phyloP scores from a whole-genome alignment of 176 grass and related monocot species.

The Pontederia crassipes region DNA sequence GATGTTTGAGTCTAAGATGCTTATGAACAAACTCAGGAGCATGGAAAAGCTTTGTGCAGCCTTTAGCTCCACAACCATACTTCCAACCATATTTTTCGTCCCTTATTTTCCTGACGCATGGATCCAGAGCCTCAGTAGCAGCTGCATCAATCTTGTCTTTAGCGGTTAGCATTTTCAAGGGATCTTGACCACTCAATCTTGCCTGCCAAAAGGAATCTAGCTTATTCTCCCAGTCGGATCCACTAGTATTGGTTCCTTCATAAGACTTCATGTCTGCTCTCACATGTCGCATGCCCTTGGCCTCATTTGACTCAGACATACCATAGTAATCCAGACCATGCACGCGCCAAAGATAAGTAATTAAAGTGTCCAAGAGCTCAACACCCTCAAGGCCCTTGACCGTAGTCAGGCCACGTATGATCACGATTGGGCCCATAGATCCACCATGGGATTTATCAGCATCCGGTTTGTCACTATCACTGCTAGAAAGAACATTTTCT shows the following conservation, averaged over 20 bases:
- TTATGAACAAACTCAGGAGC: constrained; percentile 98
- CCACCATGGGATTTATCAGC: constrained; percentile 80
- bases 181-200: constrained; percentile 77
- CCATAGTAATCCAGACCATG: constrained; percentile 99
- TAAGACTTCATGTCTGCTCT: constrained; percentile 64
- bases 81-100: constrained; percentile 99
- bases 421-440: constrained; percentile 97
- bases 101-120: constrained; percentile 85
- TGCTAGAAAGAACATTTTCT: constrained; percentile 54
- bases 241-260: constrained; percentile 41
- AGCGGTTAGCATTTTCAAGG: constrained; percentile 56
- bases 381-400: constrained; percentile 96
- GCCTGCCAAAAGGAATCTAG: constrained; percentile 73
- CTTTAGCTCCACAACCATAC: constrained; percentile 96
- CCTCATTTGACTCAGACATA: constrained; percentile 55
- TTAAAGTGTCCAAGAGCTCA: constrained; percentile 77
- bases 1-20: constrained; percentile 95
- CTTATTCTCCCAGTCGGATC: constrained; percentile 88
- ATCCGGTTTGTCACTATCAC: constrained; percentile 56
- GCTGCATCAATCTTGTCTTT: constrained; percentile 96
- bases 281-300: constrained; percentile 70
- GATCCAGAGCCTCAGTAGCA: constrained; percentile 73
- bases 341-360: constrained; percentile 92
- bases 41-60: constrained; percentile 98
- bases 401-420: constrained; percentile 81